Conservation (phyloP, 2,329 filamentous ascomycete species). For the Chrysoporthe austroafricana region DNA sequence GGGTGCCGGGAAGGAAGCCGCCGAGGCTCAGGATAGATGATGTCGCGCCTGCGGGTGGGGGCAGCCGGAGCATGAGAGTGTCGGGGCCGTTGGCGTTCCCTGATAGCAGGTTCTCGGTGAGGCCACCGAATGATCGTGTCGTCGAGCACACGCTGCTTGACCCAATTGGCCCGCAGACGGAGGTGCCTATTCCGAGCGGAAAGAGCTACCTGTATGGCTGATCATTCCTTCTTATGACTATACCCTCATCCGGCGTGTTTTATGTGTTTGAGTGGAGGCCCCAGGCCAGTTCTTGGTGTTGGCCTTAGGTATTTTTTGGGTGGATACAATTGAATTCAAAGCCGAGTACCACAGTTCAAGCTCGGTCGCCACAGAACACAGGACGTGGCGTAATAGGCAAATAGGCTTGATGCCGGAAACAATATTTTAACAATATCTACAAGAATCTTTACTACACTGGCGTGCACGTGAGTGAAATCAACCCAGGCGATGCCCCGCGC, state of each 20-base stretch:
- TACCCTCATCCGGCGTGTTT: conserved; percentile 1
- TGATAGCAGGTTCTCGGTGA: conserved; percentile 24
- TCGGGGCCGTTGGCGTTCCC: conserved; percentile 35
- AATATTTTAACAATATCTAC: conserved; percentile 20
- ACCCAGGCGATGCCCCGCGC: conserved; percentile 65
- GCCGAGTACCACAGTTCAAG: not conserved
- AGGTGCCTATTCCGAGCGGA: conserved; percentile 41
- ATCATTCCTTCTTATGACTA: conserved; percentile 12
- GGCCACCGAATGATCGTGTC: conserved; percentile 25
- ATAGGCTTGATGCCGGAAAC: conserved; percentile 23
- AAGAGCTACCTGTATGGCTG: conserved; percentile 43
- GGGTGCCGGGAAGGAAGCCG: conserved; percentile 46
- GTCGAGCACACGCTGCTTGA: conserved; percentile 28
- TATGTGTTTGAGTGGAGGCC: not conserved
- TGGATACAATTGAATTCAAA: not conserved
- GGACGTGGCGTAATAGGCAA: conserved; percentile 17
- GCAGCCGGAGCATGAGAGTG: conserved; percentile 36
- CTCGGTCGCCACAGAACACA: not conserved
- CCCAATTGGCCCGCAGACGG: conserved; percentile 12
- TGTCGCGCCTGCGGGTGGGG: conserved; percentile 33
- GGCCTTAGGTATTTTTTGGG: conserved; percentile 4
- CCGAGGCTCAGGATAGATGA: conserved; percentile 40
- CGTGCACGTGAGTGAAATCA: conserved; percentile 33
- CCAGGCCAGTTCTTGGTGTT: not conserved
- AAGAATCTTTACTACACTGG: not conserved